phyloP scores from a whole-genome alignment of 148 eudicot genomes.

The Selenicereus undatus region DNA sequence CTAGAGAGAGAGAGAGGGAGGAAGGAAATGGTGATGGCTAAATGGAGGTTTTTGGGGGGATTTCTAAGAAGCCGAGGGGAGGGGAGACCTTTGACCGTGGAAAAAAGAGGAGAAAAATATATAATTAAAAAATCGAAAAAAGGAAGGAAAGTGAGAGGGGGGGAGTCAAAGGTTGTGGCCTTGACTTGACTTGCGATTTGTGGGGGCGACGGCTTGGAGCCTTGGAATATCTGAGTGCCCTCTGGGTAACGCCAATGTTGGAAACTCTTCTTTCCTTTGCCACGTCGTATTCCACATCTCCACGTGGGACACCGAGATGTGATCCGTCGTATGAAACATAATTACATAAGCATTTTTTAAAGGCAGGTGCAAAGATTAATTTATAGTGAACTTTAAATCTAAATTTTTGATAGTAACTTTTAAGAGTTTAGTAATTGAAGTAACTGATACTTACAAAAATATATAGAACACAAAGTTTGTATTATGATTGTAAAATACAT shows the following conservation, averaged over 20 bases:
- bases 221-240: conserved; percentile 15
- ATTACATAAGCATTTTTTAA: too few relatives aligned
- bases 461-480: too few relatives aligned
- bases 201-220: conserved; percentile 9
- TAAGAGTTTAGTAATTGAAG: too few relatives aligned
- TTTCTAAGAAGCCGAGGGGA: conserved; percentile 42
- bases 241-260: conserved; percentile 19
- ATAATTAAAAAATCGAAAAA: neutral
- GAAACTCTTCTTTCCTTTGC: conserved; percentile 14
- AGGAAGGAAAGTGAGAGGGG: neutral
- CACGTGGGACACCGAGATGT: neutral
- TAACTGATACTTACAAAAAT: too few relatives aligned
- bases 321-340: neutral
- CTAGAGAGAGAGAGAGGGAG: neutral
- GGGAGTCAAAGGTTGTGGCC: conserved; percentile 72
- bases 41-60: conserved; percentile 20
- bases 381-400: too few relatives aligned
- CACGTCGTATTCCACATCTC: conserved; percentile 12
- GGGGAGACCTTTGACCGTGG: conserved; percentile 62
- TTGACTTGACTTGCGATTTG: conserved; percentile 51
- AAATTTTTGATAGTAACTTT: too few relatives aligned
- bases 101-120: conserved; percentile 27
- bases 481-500: too few relatives aligned
- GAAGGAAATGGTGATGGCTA: conserved; percentile 20
- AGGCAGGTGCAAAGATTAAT: too few relatives aligned